Percentiles rank a stretch among this genome's conserved stretches.
Conservation (phyloP, 73 alveolate species). For the Tetrahymena malaccensis region DNA sequence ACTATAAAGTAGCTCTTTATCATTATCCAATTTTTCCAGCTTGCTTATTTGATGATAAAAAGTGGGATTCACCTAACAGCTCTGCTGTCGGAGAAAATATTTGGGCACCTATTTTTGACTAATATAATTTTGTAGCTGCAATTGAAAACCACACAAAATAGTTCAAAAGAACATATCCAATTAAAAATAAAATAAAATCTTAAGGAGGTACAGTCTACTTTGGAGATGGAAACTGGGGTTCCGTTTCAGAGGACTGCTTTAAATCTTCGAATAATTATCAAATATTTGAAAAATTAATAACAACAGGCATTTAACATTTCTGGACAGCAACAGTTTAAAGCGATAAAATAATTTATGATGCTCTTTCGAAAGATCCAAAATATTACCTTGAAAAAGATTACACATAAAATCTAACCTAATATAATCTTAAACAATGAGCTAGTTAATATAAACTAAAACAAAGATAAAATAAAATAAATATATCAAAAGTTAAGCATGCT, state of each 20-base stretch:
- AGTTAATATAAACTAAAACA: no score
- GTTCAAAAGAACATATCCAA: slow-evolving; percentile 44
- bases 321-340: background rate
- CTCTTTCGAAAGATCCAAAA: background rate
- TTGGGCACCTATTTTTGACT: slow-evolving; percentile 57
- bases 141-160: slow-evolving; percentile 56
- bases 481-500: no score
- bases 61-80: background rate
- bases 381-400: background rate
- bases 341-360: background rate
- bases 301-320: background rate
- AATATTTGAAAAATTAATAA: background rate
- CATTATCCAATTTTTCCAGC: slow-evolving; percentile 53
- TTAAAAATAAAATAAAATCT: slow-evolving; percentile 13
- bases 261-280: background rate
- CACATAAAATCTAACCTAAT: background rate
- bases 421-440: background rate
- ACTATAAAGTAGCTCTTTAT: slow-evolving; percentile 29
- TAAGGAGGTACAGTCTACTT: slow-evolving; percentile 45
- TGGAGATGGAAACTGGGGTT: slow-evolving; percentile 55
- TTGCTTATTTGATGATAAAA: slow-evolving; percentile 4
- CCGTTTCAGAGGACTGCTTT: background rate
- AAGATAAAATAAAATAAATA: background rate
- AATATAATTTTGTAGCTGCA: slow-evolving; percentile 21
- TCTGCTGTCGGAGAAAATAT: background rate